Conservation (phyloP, 2,329 filamentous ascomycete genomes). For the Chrysoporthe deuterocubensis region DNA sequence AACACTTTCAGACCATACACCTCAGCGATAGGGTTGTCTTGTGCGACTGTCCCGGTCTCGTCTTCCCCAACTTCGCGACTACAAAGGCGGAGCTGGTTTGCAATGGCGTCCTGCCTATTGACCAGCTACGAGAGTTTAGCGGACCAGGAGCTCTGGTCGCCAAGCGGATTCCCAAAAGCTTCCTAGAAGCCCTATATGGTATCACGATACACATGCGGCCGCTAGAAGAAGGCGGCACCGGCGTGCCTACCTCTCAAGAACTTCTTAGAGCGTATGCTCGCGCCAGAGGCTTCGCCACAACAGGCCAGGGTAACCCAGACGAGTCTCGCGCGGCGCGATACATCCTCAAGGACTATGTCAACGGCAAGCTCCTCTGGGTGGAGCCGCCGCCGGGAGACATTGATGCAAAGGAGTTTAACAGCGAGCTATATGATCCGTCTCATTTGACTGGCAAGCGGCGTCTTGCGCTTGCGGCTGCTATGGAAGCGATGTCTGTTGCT, state of each 20-base stretch:
- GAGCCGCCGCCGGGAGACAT: slow-evolving; percentile 79
- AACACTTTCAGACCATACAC: slow-evolving; percentile 98
- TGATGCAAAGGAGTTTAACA: slow-evolving; percentile 80
- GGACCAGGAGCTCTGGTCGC: slow-evolving; percentile 85
- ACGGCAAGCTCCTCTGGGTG: slow-evolving; percentile 90
- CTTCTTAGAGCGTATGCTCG: slow-evolving; percentile 83
- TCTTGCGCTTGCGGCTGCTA: slow-evolving; percentile 59
- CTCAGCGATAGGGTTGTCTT: slow-evolving; percentile 87
- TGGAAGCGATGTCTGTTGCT: slow-evolving; percentile 50
- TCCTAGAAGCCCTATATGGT: slow-evolving; percentile 91
- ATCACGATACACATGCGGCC: slow-evolving; percentile 84
- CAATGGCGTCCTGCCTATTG: slow-evolving; percentile 93
- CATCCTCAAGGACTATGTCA: slow-evolving; percentile 96
- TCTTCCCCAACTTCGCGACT: slow-evolving; percentile 96
- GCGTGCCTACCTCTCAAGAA: slow-evolving; percentile 82
- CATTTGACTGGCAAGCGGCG: slow-evolving; percentile 84
- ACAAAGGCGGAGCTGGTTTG: slow-evolving; percentile 97
- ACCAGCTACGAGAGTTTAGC: slow-evolving; percentile 91
- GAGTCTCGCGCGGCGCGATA: slow-evolving; percentile 89
- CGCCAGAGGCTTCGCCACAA: slow-evolving; percentile 88
- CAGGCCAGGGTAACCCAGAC: slow-evolving; percentile 88
- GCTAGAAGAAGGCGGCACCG: slow-evolving; percentile 89
- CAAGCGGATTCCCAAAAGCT: slow-evolving; percentile 81
- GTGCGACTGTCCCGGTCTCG: slow-evolving; percentile 97
- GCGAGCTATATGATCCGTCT: slow-evolving; percentile 80